Base-by-base conservation (phyloP, 805 yeast genomes). In the Ogataea saltuana region DNA sequence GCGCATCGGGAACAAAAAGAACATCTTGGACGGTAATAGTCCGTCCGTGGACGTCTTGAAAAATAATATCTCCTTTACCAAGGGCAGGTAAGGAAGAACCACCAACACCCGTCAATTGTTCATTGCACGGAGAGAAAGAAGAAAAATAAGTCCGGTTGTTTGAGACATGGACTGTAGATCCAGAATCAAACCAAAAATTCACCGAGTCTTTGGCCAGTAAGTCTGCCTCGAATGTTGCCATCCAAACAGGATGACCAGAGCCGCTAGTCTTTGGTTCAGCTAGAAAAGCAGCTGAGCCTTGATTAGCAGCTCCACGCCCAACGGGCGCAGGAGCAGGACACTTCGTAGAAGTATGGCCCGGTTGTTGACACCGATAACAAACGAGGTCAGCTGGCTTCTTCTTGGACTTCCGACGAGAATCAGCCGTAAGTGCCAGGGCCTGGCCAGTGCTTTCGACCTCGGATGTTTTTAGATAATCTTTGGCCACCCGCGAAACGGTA, bases 111-210 rank as follows among this genome's bases (percentile, higher is more conserved):
- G 30, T 25, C 22, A 34, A 6, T 6, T 19, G 8, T n/a, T 17
- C 22, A 23, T 18, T 25, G 17, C 16, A 34, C 21, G 39, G 19
- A 23, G 29, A 17, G n/a, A 8, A 34, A 21, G 39, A 23, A 16
- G 39, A 34, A 26, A 34, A 34, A 26, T 23, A 18, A 22, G 15
- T 6, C 22, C 31, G 39, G 31, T 34, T 34, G 39, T 34, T 34
- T 6, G 39, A 34, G 23, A 34, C 31, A 33, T 33, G 38, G 18
- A 25, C 17, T 4, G 39, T 34, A 22, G 39, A 19, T 8, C 39
- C 29, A 16, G 39, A 34, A 12, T 34, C 29, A 34, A 34, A 25
- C 39, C 30, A 34, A 26, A 25, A 34, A n/a, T 34, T 23, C 13
- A 6, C 28, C 10, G 15, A 6, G 11, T 16, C 21, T 12, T 8